These are phyloP conservation scores for Trametes cingulata DNA, from an alignment of 768 basidiomycete species.

Conservation along the genomic window DNA sequence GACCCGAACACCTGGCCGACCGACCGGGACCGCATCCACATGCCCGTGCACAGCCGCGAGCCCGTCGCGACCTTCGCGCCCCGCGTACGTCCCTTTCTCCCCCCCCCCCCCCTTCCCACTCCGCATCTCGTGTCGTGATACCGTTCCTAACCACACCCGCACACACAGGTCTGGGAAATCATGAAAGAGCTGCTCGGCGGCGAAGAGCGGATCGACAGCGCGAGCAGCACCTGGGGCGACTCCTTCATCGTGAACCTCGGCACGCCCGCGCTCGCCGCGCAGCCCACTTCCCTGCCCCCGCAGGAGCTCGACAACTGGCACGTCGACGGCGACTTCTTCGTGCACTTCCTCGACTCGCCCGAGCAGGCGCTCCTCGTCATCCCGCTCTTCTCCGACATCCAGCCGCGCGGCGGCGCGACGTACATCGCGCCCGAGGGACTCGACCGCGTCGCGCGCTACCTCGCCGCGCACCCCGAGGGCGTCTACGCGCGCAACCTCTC, in stretches of 20 bases:
- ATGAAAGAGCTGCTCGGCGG: conserved; percentile 63
- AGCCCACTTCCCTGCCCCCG: conserved; percentile 31
- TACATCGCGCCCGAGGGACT: conserved; percentile 62
- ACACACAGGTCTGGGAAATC: conserved; percentile 53
- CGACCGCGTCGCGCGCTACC: conserved; percentile 47
- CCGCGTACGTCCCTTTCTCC: conserved; percentile 37
- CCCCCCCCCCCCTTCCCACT: not conserved
- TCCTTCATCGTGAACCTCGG: conserved; percentile 67
- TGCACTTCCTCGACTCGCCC: conserved; percentile 65
- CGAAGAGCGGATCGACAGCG: conserved; percentile 54
- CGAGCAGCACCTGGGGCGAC: conserved; percentile 53
- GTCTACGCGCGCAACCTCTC: conserved; percentile 46
- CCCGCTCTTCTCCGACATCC: conserved; percentile 60
- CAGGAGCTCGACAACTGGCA: conserved; percentile 63
- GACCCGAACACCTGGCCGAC: conserved; percentile 54
- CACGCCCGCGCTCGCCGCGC: conserved; percentile 34
- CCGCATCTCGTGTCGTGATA: too few species aligned
- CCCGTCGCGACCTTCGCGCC: conserved; percentile 52
- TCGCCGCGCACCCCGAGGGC: conserved; percentile 54
- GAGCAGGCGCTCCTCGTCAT: conserved; percentile 66
- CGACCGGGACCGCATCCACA: conserved; percentile 49
- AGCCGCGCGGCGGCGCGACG: conserved; percentile 55
- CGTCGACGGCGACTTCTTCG: conserved; percentile 61
- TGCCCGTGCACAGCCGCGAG: conserved; percentile 53
- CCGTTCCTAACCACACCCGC: conserved; percentile 22